Percentiles rank a stretch among this genome's conserved stretches.
Evolutionary conservation across 352 stramenopile genomes (phyloP).

Genomic region (Phytophthora capsici): DNA sequence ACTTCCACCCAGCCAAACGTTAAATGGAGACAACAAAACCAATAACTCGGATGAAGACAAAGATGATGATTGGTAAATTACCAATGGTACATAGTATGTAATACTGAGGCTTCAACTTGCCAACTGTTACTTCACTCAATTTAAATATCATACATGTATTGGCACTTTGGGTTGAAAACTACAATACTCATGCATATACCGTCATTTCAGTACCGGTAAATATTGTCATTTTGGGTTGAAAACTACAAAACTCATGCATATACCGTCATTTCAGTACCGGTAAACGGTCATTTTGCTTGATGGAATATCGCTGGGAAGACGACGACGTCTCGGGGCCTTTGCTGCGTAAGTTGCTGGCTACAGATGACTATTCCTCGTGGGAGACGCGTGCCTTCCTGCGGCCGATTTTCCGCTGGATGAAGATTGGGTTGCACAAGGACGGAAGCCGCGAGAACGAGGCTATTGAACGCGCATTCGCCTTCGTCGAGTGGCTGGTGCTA

Average conservation of each 20-base stretch:
- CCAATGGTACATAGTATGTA: too few species aligned
- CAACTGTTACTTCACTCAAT: background rate
- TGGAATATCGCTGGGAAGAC: constrained; percentile 38
- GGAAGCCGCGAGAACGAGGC: constrained; percentile 55
- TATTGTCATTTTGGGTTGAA: too few species aligned
- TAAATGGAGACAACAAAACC: constrained; percentile 3
- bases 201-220: too few species aligned
- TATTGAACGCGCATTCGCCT: constrained; percentile 72
- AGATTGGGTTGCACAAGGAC: constrained; percentile 65
- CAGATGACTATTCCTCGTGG: constrained; percentile 36
- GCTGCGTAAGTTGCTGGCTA: constrained; percentile 27
- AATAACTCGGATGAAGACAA: constrained; percentile 33
- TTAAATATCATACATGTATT: too few species aligned
- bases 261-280: too few species aligned
- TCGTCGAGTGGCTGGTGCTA: constrained; percentile 73
- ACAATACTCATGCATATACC: too few species aligned
- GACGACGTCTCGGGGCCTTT: constrained; percentile 38
- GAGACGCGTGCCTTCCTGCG: constrained; percentile 73
- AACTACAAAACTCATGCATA: too few species aligned
- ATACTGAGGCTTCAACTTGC: too few species aligned
- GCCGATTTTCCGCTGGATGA: constrained; percentile 80
- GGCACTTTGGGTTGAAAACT: constrained; percentile 17
- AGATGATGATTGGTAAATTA: constrained; percentile 38
- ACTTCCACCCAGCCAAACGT: background rate
- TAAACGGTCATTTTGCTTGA: too few species aligned